Conservation (phyloP, 805 yeast genomes). For the Myxozyma mucilagina region DNA sequence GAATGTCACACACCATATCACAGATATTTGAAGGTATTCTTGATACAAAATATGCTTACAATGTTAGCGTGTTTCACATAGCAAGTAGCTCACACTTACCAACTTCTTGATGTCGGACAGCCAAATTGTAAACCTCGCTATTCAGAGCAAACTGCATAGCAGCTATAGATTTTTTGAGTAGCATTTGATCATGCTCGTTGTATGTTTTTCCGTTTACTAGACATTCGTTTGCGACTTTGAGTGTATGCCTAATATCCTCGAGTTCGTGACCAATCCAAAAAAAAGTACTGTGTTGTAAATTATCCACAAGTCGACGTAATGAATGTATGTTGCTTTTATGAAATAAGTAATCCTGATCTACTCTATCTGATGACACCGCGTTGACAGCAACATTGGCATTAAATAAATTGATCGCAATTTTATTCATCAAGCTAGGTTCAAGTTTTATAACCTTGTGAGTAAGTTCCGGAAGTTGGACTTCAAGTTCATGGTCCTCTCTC, state of each 20-base stretch:
- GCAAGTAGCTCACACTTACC: slow-evolving; percentile 25
- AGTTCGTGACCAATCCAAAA: slow-evolving; percentile 74
- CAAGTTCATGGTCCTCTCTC: slow-evolving; percentile 54
- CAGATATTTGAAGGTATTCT: slow-evolving; percentile 45
- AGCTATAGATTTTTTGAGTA: slow-evolving; percentile 49
- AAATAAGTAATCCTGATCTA: slow-evolving; percentile 69
- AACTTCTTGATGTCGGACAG: slow-evolving; percentile 66
- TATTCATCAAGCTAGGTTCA: slow-evolving; percentile 64
- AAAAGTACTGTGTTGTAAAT: slow-evolving; percentile 66
- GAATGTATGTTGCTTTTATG: slow-evolving; percentile 58
- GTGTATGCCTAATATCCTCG: slow-evolving; percentile 56
- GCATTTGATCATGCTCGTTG: slow-evolving; percentile 41
- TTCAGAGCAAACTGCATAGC: slow-evolving; percentile 52
- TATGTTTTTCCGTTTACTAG: slow-evolving; percentile 39
- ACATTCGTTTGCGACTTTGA: slow-evolving; percentile 51
- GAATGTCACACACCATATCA: slow-evolving; percentile 33
- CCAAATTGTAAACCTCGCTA: slow-evolving; percentile 59
- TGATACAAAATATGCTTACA: not conserved
- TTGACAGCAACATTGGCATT: slow-evolving; percentile 68
- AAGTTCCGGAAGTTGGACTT: slow-evolving; percentile 58
- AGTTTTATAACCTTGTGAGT: slow-evolving; percentile 59
- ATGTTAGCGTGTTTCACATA: not conserved
- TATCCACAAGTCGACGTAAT: slow-evolving; percentile 57
- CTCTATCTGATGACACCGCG: slow-evolving; percentile 71
- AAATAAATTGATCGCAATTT: slow-evolving; percentile 61